Percentiles rank a stretch among this genome's conserved stretches.
phyloP scores from a whole-genome alignment of 176 grass and related monocot genomes.

The Dactylis glomerata region DNA sequence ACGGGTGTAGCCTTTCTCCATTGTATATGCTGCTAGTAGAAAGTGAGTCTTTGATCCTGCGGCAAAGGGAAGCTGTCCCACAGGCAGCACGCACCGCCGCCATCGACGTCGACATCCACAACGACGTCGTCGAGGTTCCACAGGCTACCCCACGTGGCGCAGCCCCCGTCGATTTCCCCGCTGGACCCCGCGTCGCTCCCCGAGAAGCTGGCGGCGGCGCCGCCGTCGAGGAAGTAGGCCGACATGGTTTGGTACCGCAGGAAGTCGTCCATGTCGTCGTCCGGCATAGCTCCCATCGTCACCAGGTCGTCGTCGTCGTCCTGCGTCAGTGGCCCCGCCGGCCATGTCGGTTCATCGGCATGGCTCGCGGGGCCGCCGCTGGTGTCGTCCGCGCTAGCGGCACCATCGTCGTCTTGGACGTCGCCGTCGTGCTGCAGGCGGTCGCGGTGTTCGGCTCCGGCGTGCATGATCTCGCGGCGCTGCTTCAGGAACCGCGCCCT shows the following conservation, averaged over 20 bases:
- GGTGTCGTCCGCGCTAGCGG: background rate
- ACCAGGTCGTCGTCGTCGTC: slow-evolving; percentile 7
- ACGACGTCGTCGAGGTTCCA: slow-evolving; percentile 82
- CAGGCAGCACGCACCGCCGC: slow-evolving; percentile 25
- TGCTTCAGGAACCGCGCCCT: slow-evolving; percentile 66
- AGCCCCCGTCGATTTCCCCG: slow-evolving; percentile 36
- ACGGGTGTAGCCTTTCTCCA: background rate
- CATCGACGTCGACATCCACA: slow-evolving; percentile 38
- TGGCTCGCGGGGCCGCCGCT: background rate
- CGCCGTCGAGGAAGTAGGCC: slow-evolving; percentile 28
- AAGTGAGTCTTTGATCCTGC: slow-evolving; percentile 37
- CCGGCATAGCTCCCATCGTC: slow-evolving; percentile 10
- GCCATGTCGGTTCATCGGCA: background rate
- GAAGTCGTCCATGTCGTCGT: slow-evolving; percentile 48
- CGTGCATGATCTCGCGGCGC: slow-evolving; percentile 46
- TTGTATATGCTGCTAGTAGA: slow-evolving; percentile 25
- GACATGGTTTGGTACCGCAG: slow-evolving; percentile 41
- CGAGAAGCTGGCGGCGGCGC: background rate
- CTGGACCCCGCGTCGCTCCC: slow-evolving; percentile 30
- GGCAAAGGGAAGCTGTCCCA: slow-evolving; percentile 36
- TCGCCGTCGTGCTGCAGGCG: background rate
- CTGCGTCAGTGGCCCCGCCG: background rate
- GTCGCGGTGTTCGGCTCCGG: background rate
- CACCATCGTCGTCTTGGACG: background rate
- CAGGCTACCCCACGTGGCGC: slow-evolving; percentile 67